Percentiles rank a stretch among this genome's conserved stretches.
Evolutionary conservation across 208 protist genomes (phyloP).

Genomic region (Porcisia deanei): DNA sequence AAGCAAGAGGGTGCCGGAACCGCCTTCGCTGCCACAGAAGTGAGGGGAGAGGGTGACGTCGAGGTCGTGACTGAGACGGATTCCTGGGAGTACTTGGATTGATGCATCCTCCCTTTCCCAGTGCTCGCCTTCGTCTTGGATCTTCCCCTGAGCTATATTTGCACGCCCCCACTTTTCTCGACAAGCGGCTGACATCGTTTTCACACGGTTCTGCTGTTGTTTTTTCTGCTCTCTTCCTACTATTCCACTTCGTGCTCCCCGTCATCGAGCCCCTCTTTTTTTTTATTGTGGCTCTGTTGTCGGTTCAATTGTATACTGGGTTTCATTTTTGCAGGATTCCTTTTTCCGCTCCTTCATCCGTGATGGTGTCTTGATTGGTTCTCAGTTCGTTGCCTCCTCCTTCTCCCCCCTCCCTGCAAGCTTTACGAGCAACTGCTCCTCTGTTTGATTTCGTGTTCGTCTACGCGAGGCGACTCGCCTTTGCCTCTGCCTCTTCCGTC

Average conservation of each 20-base stretch:
- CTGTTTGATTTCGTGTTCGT: no score
- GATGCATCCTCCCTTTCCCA: neutral
- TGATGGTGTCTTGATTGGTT: no score
- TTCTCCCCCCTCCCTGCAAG: no score
- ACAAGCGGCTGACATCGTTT: neutral
- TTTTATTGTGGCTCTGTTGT: no score
- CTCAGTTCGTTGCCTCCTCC: no score
- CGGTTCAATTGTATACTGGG: no score
- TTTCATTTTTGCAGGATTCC: no score
- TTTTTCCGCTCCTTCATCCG: no score
- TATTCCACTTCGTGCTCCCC: neutral
- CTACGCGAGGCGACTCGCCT: no score
- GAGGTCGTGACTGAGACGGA: conserved; percentile 15
- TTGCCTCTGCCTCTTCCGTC: no score
- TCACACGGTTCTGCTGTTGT: neutral
- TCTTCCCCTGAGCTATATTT: neutral
- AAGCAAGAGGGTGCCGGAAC: neutral
- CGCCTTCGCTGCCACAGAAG: neutral
- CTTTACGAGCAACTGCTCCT: no score
- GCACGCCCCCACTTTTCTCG: neutral
- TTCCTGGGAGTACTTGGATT: conserved; percentile 38
- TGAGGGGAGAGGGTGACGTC: neutral
- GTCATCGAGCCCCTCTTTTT: neutral
- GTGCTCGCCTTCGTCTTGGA: neutral
- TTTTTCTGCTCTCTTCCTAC: no score